A percentile compares a stretch with the other conserved stretches of the same genome.
Evolutionary conservation across 768 basidiomycete genomes (phyloP).

Genomic region (Crucibulum laeve): DNA sequence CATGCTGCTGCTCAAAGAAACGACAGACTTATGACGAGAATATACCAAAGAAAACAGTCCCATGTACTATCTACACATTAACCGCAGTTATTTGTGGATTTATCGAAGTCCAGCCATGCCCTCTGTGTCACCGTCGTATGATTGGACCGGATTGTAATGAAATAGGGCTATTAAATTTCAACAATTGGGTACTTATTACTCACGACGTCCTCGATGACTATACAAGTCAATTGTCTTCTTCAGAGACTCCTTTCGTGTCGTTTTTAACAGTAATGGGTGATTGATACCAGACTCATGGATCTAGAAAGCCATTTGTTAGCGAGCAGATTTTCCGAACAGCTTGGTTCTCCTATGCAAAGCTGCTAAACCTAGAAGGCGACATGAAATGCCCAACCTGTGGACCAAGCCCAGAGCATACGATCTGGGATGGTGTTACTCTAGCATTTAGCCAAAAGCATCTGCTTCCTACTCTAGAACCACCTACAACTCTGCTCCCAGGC

Average conservation of each 20-base stretch:
- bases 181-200: constrained; percentile 23
- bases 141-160: constrained; percentile 24
- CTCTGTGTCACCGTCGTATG: constrained; percentile 9
- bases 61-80: no score
- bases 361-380: constrained; percentile 15
- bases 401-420: constrained; percentile 18
- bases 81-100: no score
- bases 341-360: constrained; percentile 27
- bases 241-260: constrained; percentile 30
- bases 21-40: no score
- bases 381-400: constrained; percentile 23
- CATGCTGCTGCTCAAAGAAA: no score
- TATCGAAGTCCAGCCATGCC: constrained; percentile 14
- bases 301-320: constrained; percentile 14
- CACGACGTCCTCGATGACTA: constrained; percentile 30
- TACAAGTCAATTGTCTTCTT: constrained; percentile 22
- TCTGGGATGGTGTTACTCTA: constrained; percentile 28
- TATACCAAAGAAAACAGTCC: no score
- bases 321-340: constrained; percentile 21
- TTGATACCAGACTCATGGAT: constrained; percentile 12
- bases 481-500: constrained; percentile 12
- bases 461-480: constrained; percentile 16
- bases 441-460: constrained; percentile 23
- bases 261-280: constrained; percentile 15
- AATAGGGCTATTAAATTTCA: constrained; percentile 27